Evolutionary conservation across 192 early-diverging fungal species (phyloP), one percentile per base, ranked within the genome.

Genomic region (Coemansia sp.): DNA sequence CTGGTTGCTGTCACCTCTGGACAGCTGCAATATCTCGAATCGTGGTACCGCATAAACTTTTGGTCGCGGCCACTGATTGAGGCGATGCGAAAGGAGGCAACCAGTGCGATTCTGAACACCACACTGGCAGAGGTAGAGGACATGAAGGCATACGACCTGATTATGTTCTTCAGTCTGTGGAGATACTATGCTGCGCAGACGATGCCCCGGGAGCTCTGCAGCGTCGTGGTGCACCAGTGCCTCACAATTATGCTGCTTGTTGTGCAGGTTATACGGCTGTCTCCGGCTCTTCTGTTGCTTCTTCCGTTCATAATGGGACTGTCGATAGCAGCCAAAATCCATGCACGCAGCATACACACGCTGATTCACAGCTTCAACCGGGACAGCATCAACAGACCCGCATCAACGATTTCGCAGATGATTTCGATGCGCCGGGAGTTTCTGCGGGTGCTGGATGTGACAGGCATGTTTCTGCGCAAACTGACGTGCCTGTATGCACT

Each of bases 91-190:
- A 5, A 4, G 4, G 16, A 53, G 6, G 11, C 61, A 0, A 37
- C 65, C 16, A 43, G 58, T 21, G 21, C 19, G 1, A 37, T 69
- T 52, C 19, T 72, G 2, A 19, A 56, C 1, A 8, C 71, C 38
- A 69, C 70, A 0, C 53, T 77, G 12, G 21, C 70, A 3, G 32
- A 54, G n/a, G 26, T 61, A 3, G 75, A 77, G 39, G 37, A n/a
- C 9, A 48, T 77, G 32, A 40, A 61, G 4, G 21, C 13, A n/a
- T 39, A 1, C 3, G 52, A 21, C 10, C 12, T 69, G 7, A 13
- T 18, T 0, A 0, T 40, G 0, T 19, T 74, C 11, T 74, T 61
- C 41, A 5, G 1, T 3, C 8, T 21, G 8, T 21, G 45, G 18
- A n/a, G 52, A 0, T 8, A 8, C 4, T 12, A 12, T 5, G 21